Conservation (phyloP, 2,329 filamentous ascomycete species). For the Pyrenochaeta sp. region DNA sequence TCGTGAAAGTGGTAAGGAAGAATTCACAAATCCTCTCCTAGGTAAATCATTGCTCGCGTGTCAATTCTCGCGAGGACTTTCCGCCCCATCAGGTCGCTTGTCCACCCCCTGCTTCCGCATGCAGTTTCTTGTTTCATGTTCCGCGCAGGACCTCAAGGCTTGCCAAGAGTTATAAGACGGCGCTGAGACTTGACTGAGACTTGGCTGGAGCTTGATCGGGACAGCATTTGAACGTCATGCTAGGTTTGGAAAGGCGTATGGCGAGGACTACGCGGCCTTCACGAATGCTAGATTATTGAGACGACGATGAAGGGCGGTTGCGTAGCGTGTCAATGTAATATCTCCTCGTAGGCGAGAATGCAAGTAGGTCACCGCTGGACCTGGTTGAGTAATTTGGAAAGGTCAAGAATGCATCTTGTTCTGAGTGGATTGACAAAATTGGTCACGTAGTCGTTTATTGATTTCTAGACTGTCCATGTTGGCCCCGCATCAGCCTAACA, state of each 20-base stretch:
- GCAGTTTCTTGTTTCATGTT: constrained; percentile 20
- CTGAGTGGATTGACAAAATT: neutral
- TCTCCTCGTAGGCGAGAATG: neutral
- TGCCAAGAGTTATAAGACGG: constrained; percentile 26
- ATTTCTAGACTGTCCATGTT: constrained; percentile 1
- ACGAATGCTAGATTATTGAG: neutral
- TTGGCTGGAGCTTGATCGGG: constrained; percentile 24
- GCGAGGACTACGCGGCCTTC: constrained; percentile 6
- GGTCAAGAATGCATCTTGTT: neutral
- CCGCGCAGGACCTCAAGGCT: constrained; percentile 13
- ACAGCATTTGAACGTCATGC: constrained; percentile 3
- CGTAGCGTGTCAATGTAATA: neutral
- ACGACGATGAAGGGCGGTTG: neutral
- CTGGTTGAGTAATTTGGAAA: neutral
- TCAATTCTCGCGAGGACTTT: neutral
- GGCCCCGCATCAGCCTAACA: neutral
- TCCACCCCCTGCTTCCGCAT: neutral
- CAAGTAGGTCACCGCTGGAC: neutral
- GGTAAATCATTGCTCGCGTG: neutral
- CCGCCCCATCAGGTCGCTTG: neutral
- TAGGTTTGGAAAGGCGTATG: neutral
- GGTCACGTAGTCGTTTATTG: constrained; percentile 15
- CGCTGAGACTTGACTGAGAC: constrained; percentile 32
- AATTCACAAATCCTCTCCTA: too few species aligned
- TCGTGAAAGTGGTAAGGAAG: too few species aligned